A percentile compares a stretch with the other conserved stretches of the same genome.
Evolutionary conservation across 345 rosid genomes (phyloP).

Genomic region (Angophora floribunda): DNA sequence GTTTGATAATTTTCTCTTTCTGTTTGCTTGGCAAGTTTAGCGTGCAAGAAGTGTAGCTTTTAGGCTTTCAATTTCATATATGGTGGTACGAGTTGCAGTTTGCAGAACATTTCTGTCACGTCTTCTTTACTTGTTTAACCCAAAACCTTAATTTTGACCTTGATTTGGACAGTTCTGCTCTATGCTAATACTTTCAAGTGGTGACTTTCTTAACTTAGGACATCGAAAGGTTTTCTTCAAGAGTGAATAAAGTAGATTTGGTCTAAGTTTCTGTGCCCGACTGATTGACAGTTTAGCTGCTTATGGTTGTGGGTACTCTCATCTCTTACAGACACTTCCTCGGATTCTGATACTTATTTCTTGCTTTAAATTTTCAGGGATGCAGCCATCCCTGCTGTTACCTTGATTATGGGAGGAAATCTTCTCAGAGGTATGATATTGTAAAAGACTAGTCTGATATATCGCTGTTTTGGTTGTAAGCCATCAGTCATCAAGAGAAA

Average conservation of each 20-base stretch:
- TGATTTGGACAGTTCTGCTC: not conserved
- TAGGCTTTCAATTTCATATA: not conserved
- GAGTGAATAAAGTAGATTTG: not conserved
- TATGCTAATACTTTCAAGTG: not conserved
- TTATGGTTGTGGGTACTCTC: not conserved
- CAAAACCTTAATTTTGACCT: not conserved
- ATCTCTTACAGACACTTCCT: not conserved
- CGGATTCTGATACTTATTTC: not conserved
- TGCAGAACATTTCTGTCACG: not conserved
- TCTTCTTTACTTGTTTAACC: not conserved
- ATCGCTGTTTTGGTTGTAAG: not conserved
- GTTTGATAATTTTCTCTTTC: not conserved
- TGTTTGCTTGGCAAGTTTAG: not conserved
- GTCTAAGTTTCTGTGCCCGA: not conserved
- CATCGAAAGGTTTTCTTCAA: not conserved
- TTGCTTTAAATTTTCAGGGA: slow-evolving; percentile 6
- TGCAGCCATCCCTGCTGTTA: slow-evolving; percentile 33
- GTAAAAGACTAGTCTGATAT: not conserved
- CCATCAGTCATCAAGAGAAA: not conserved
- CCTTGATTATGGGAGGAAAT: slow-evolving; percentile 38
- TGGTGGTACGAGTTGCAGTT: not conserved
- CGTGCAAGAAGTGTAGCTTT: not conserved
- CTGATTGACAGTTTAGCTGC: not conserved
- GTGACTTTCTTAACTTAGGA: not conserved
- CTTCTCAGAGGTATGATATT: slow-evolving; percentile 16